Base-by-base conservation (phyloP, 2,329 filamentous ascomycete genomes). In the Colletotrichum brevisporum region DNA sequence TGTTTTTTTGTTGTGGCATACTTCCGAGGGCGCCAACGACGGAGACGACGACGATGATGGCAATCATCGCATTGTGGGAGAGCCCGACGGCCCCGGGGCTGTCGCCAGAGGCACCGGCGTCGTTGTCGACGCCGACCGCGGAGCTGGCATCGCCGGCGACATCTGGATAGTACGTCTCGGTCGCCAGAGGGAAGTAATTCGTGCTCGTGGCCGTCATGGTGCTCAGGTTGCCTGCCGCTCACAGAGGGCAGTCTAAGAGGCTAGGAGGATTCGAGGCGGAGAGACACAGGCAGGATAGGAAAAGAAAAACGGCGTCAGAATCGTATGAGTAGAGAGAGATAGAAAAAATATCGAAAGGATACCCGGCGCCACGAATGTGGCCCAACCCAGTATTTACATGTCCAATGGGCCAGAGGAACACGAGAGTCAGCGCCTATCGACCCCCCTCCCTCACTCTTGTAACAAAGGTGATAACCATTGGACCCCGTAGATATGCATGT, bases 41-140 rank as follows among this genome's bases (percentile, higher is more conserved):
- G 10, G 89, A 88, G 5, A 94, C 92, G 4, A 94, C 88, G 13
- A 93, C 84, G 64, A 94, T 90, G 73, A 96, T 94, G 55, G 92
- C 92, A 67, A 93, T 86, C 74, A 94, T 83, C 15, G 87, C 93
- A 21, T 91, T 91, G 45, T 85, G 89, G 2, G 91, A 93, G 24
- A 96, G 80, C 45, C 84, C 84, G 73, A 92, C 86, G 16, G 86
- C 88, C 6, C 88, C 87, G 24, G 85, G 84, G 70, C 86, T 88
- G 16, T 84, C 79, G 18, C 93, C 92, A 45, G 88, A 86, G 16
- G 92, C 92, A 26, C 93, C 93, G 16, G 85, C 87, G 41, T 87
- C 87, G 70, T 81, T 83, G 69, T 88, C 86, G 62, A 83, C 80
- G 18, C 75, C 72, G 27, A 76, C 77, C 16, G 81, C 80, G 27